These are phyloP conservation scores for Xylaria multiplex DNA, from an alignment of 2,329 filamentous ascomycete species.

Conservation along the genomic window DNA sequence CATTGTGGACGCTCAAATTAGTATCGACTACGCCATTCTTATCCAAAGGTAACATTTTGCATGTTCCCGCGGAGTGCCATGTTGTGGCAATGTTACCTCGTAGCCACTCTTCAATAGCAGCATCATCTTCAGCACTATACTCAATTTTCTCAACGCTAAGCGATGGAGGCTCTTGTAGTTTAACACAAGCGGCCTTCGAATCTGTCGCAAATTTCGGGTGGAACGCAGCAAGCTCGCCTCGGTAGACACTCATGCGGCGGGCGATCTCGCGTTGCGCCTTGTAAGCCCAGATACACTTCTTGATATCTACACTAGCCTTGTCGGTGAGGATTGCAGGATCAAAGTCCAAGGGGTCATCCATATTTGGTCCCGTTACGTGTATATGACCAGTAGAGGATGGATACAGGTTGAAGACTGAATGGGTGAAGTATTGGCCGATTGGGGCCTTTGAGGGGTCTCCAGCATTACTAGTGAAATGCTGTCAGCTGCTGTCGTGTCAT, in stretches of 20 bases:
- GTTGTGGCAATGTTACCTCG: slow-evolving; percentile 15
- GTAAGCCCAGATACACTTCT: slow-evolving; percentile 22
- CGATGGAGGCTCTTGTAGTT: background rate
- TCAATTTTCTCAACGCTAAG: slow-evolving; percentile 9
- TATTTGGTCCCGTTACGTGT: slow-evolving; percentile 19
- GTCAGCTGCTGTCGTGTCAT: background rate
- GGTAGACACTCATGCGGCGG: slow-evolving; percentile 19
- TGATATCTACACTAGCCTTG: slow-evolving; percentile 8
- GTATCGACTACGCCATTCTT: no score
- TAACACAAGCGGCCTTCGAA: slow-evolving; percentile 18
- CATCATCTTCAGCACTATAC: slow-evolving; percentile 23
- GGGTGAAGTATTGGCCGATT: slow-evolving; percentile 15
- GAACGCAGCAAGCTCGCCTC: slow-evolving; percentile 10
- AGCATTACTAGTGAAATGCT: background rate
- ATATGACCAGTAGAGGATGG: slow-evolving; percentile 20
- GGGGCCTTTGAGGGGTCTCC: slow-evolving; percentile 1
- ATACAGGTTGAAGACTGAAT: slow-evolving; percentile 13
- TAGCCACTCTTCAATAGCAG: slow-evolving; percentile 19
- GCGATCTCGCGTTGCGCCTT: slow-evolving; percentile 12
- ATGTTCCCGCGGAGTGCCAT: no score
- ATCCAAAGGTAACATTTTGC: no score
- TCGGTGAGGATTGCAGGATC: slow-evolving; percentile 14
- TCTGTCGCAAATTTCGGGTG: slow-evolving; percentile 8
- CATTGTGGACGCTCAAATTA: no score
- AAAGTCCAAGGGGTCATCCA: slow-evolving; percentile 12